A percentile compares a stretch with the other conserved stretches of the same genome.
Evolutionary conservation across 2,329 filamentous ascomycete species (phyloP).

Genomic region (Botrytis pseudocinerea): DNA sequence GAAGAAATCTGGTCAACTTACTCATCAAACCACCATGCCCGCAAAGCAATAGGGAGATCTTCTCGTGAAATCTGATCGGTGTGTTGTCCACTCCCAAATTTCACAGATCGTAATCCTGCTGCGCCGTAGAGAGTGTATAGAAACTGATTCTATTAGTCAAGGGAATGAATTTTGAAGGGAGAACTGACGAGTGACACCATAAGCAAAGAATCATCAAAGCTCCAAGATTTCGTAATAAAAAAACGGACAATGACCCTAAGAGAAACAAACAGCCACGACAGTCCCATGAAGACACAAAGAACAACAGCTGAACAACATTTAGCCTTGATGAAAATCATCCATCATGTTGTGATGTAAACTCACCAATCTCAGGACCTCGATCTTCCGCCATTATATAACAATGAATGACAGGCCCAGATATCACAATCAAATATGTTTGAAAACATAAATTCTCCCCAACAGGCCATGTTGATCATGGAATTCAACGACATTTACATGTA

Average conservation of each 20-base stretch:
- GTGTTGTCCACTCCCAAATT: slow-evolving; percentile 33
- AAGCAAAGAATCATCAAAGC: slow-evolving; percentile 34
- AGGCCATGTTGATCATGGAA: neutral
- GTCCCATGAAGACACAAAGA: slow-evolving; percentile 29
- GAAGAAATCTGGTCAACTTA: slow-evolving; percentile 47
- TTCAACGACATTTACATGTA: neutral
- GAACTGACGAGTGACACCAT: slow-evolving; percentile 30
- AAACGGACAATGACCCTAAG: slow-evolving; percentile 33
- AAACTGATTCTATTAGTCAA: slow-evolving; percentile 24
- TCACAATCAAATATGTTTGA: neutral
- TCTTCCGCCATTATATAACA: neutral
- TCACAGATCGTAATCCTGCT: slow-evolving; percentile 27
- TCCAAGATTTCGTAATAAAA: slow-evolving; percentile 34
- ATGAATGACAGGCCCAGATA: neutral
- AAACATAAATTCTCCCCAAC: neutral
- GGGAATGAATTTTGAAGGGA: neutral
- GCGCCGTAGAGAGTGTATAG: slow-evolving; percentile 31
- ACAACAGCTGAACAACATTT: slow-evolving; percentile 27
- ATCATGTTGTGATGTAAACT: neutral
- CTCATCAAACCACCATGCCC: slow-evolving; percentile 49
- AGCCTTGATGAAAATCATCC: slow-evolving; percentile 6
- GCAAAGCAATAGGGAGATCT: slow-evolving; percentile 30
- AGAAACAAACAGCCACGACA: slow-evolving; percentile 33
- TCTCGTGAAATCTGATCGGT: slow-evolving; percentile 23
- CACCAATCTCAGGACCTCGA: slow-evolving; percentile 10